Conservation (phyloP, 2,329 filamentous ascomycete species). For the Cryphonectria parasitica region DNA sequence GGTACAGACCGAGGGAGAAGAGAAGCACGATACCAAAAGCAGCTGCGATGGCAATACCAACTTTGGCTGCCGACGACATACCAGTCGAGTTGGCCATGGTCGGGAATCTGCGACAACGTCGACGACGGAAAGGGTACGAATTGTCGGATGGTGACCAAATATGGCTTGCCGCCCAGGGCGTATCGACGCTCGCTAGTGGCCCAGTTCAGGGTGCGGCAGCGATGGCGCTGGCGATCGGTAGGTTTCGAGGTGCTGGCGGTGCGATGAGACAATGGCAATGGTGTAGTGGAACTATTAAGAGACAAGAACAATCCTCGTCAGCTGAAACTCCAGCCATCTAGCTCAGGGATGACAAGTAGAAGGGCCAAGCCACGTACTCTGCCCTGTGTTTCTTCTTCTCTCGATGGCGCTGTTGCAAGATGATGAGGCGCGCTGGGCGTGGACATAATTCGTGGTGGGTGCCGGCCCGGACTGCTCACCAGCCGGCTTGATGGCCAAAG, state of each 20-base stretch:
- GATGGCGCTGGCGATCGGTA: background rate
- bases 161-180: background rate
- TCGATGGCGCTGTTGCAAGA: constrained; percentile 6
- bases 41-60: constrained; percentile 24
- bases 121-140: background rate
- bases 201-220: background rate
- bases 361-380: background rate
- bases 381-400: background rate
- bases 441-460: constrained; percentile 10
- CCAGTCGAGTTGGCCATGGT: constrained; percentile 3
- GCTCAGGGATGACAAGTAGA: too few relatives aligned
- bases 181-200: background rate
- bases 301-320: constrained; percentile 2
- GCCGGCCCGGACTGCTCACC: background rate
- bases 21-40: constrained; percentile 21
- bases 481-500: constrained; percentile 1
- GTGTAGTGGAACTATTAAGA: background rate
- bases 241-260: background rate
- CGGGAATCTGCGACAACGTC: background rate
- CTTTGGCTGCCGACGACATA: constrained; percentile 22
- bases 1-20: constrained; percentile 22
- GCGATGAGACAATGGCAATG: background rate
- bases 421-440: constrained; percentile 1
- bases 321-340: background rate
- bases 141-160: background rate